Evolutionary conservation across 2,329 filamentous ascomycete genomes (phyloP).

Genomic region (Aspergillus aculeatus): DNA sequence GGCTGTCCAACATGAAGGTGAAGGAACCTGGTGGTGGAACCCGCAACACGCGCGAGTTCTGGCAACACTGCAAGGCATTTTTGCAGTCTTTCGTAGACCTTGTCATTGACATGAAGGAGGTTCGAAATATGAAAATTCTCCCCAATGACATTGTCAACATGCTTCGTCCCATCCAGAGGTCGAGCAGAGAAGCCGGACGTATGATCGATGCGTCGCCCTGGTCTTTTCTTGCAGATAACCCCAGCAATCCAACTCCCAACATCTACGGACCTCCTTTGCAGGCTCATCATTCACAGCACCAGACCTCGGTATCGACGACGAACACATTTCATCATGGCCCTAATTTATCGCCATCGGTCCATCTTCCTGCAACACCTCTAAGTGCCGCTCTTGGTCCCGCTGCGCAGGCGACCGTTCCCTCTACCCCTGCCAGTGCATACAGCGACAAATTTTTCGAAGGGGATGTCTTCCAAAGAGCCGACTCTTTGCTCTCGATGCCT

Average conservation of each 20-base stretch:
- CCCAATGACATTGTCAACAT: constrained; percentile 68
- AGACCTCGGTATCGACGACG: constrained; percentile 31
- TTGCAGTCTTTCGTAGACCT: constrained; percentile 50
- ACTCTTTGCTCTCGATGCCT: constrained; percentile 47
- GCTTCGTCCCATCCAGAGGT: constrained; percentile 77
- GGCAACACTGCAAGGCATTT: constrained; percentile 66
- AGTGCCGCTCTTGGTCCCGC: constrained; percentile 87
- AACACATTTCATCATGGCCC: constrained; percentile 27
- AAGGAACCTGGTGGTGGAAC: constrained; percentile 76
- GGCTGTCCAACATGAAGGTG: constrained; percentile 76
- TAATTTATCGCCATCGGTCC: constrained; percentile 48
- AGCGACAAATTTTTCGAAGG: constrained; percentile 51
- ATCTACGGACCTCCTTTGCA: constrained; percentile 40
- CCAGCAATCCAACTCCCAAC: constrained; percentile 29
- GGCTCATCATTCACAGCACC: constrained; percentile 31
- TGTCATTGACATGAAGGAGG: constrained; percentile 48
- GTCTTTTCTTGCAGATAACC: constrained; percentile 53
- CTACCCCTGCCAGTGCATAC: constrained; percentile 50
- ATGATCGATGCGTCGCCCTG: constrained; percentile 67
- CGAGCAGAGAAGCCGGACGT: constrained; percentile 75
- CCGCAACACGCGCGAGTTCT: constrained; percentile 58
- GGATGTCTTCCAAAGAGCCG: constrained; percentile 50
- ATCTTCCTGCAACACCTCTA: constrained; percentile 79
- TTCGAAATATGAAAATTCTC: constrained; percentile 49
- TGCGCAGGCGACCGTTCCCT: constrained; percentile 83